Evolutionary conservation across 164 flowering plant species (phyloP), one percentile per base, ranked within the genome.

Genomic region (Protea cynaroides): DNA sequence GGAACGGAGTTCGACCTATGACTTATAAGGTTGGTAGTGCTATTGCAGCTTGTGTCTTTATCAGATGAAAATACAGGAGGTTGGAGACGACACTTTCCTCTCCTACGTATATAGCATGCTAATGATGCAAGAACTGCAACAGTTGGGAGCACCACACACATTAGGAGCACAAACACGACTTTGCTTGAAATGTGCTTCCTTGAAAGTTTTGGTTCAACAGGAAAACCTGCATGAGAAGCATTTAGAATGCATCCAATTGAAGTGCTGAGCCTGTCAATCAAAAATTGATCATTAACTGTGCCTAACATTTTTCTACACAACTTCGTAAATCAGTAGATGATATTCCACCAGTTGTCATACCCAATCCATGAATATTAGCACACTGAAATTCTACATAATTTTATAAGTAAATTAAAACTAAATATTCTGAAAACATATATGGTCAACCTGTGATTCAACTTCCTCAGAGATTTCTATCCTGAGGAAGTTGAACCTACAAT

Each of bases 1-100:
- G 81, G 70, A 21, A 71, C 63, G 53, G 90, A 82, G 66, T 71
- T 57, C 54, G 72, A 69, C 63, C 64, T 73, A 37, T 71, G 78
- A 72, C 85, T 85, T 51, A 91, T 82, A 61, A 94, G 78, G 79
- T 85, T 81, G 71, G 87, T 70, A 59, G 76, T 78, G 76, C 98
- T 94, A 62, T 78, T 87, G 75, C 69, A 86, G 70, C 97, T 90
- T 63, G 86, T 68, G 64, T 82, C 85, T 65, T 78, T 83, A 61
- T 86, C 96, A n/a, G 84, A 76, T 46, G 83, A 79, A 72, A 83
- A 82, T 38, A 76, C 17, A 29, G 85, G 76, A 61, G 78, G 64
- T 62, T 77, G 81, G 59, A 72, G 46, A 37, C 78, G 70, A 72
- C 66, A 74, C 65, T 74, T 85, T 53, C 80, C 86, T 72, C 75